These are phyloP conservation scores for Suhomyces tanzawaensis DNA, from an alignment of 805 yeast species.

Conservation along the genomic window DNA sequence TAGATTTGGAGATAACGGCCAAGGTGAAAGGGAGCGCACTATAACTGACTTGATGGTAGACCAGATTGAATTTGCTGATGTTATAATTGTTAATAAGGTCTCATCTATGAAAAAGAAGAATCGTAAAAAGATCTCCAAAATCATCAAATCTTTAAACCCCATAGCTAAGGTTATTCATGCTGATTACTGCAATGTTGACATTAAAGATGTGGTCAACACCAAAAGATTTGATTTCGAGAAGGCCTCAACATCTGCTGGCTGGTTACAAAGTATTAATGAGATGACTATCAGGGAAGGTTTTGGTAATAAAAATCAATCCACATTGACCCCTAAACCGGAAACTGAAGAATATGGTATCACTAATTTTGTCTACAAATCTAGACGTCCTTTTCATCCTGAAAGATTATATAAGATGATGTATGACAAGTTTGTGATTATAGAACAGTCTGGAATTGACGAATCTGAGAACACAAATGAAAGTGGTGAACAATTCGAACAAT, in stretches of 20 bases:
- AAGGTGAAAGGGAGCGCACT: constrained; percentile 42
- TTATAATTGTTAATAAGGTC: constrained; percentile 42
- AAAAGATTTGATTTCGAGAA: constrained; percentile 39
- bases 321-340: constrained; percentile 42
- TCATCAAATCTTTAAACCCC: constrained; percentile 39
- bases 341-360: constrained; percentile 47
- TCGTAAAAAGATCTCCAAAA: constrained; percentile 25
- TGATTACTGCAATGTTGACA: constrained; percentile 37
- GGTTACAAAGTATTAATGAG: constrained; percentile 43
- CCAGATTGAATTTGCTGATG: constrained; percentile 47
- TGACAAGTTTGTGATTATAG: constrained; percentile 34
- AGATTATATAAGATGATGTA: constrained; percentile 34
- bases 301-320: constrained; percentile 13
- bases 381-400: constrained; percentile 47
- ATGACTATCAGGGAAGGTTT: constrained; percentile 33
- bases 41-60: constrained; percentile 46
- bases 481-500: constrained; percentile 14
- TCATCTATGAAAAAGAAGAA: constrained; percentile 25
- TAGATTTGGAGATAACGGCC: constrained; percentile 39
- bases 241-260: constrained; percentile 44
- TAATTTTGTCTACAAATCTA: constrained; percentile 40
- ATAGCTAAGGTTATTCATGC: constrained; percentile 37
- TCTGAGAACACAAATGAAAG: constrained; percentile 14
- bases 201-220: constrained; percentile 35
- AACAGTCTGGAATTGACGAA: constrained; percentile 17